Conservation (phyloP, 345 rosid genomes). For the Lepidium didymum region DNA sequence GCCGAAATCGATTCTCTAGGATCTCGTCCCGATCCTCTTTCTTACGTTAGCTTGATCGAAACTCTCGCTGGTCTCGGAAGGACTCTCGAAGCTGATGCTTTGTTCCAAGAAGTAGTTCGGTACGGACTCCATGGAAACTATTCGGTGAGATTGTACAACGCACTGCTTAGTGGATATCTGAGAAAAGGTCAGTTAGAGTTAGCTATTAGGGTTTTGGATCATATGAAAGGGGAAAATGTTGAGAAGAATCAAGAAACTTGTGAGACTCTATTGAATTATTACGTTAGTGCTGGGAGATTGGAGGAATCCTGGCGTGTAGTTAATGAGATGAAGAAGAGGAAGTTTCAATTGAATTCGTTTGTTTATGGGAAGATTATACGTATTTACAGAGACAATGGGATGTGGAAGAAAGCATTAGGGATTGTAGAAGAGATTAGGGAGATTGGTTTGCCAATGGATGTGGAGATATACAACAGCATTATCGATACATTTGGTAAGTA, state of each 20-base stretch:
- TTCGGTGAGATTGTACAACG: slow-evolving; percentile 31
- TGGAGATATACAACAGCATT: slow-evolving; percentile 46
- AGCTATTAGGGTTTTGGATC: slow-evolving; percentile 33
- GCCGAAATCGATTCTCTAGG: slow-evolving; percentile 50
- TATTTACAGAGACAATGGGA: slow-evolving; percentile 65
- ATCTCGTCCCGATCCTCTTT: slow-evolving; percentile 27
- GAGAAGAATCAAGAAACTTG: slow-evolving; percentile 37
- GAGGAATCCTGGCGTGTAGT: slow-evolving; percentile 55
- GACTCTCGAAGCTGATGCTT: slow-evolving; percentile 55
- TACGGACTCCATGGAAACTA: slow-evolving; percentile 32
- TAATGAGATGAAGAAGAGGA: slow-evolving; percentile 44
- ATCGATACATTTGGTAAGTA: slow-evolving; percentile 59
- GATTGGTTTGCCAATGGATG: slow-evolving; percentile 42
- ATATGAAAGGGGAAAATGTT: slow-evolving; percentile 33
- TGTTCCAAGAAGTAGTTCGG: slow-evolving; percentile 43
- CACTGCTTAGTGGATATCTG: slow-evolving; percentile 45
- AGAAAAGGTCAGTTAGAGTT: slow-evolving; percentile 51
- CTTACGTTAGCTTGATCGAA: slow-evolving; percentile 43
- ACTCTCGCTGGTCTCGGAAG: slow-evolving; percentile 42
- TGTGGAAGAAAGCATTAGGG: slow-evolving; percentile 72
- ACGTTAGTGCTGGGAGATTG: slow-evolving; percentile 53
- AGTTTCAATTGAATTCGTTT: slow-evolving; percentile 38
- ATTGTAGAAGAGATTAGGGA: slow-evolving; percentile 49
- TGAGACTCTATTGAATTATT: slow-evolving; percentile 48
- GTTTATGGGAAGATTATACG: slow-evolving; percentile 50